These are phyloP conservation scores for Neospermospora avenae DNA, from an alignment of 2,329 filamentous ascomycete species.

Conservation along the genomic window DNA sequence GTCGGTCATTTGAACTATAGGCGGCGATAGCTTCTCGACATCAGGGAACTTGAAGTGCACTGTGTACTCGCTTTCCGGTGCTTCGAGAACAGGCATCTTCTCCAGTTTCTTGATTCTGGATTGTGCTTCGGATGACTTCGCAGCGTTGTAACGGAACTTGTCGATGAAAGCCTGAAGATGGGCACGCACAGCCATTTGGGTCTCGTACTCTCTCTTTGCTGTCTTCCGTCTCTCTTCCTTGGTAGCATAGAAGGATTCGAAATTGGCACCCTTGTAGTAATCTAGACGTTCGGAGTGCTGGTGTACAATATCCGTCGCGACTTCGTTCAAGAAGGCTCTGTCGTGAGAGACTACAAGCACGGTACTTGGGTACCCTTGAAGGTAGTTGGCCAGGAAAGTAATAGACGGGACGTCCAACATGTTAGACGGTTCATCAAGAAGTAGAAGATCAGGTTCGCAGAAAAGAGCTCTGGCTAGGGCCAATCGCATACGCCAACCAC, in stretches of 20 bases:
- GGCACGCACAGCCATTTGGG: constrained; percentile 90
- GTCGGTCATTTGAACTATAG: constrained; percentile 94
- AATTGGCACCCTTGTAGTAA: constrained; percentile 98
- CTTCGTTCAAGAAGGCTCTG: constrained; percentile 96
- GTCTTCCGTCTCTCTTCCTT: constrained; percentile 97
- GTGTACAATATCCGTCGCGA: constrained; percentile 98
- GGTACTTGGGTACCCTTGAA: constrained; percentile 90
- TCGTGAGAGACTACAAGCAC: constrained; percentile 97
- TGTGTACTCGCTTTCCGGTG: constrained; percentile 90
- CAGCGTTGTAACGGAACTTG: constrained; percentile 99
- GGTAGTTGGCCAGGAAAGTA: constrained; percentile 93
- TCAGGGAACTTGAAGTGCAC: constrained; percentile 98
- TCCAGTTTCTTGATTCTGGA: constrained; percentile 99
- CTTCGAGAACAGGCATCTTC: constrained; percentile 86
- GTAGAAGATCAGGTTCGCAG: constrained; percentile 91
- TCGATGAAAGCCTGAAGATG: constrained; percentile 98
- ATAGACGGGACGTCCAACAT: constrained; percentile 99
- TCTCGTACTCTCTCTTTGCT: constrained; percentile 95
- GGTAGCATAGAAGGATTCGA: constrained; percentile 95
- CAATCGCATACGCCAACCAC: constrained; percentile 99
- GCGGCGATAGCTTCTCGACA: constrained; percentile 94
- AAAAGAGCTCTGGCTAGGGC: constrained; percentile 93
- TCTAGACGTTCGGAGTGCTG: constrained; percentile 96
- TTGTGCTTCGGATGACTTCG: constrained; percentile 96
- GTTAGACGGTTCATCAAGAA: constrained; percentile 99